A percentile compares a stretch with the other conserved stretches of the same genome.
Evolutionary conservation across 345 rosid species (phyloP).

Genomic region (Sisymbrium altissimum): DNA sequence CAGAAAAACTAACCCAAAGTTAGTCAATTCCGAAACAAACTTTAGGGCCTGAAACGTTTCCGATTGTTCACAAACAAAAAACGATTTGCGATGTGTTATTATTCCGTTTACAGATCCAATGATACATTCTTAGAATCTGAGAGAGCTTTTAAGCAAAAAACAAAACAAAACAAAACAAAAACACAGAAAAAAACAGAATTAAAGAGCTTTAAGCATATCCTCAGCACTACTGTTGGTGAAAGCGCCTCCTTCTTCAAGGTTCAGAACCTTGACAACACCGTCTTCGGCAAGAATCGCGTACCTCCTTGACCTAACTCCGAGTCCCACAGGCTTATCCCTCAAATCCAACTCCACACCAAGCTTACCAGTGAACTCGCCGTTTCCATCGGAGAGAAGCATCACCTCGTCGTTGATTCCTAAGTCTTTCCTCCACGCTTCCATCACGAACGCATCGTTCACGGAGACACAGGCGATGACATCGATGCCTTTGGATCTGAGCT

Average conservation of each 20-base stretch:
- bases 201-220: conserved; percentile 74
- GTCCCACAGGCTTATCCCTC: conserved; percentile 77
- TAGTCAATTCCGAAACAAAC: not conserved
- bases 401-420: conserved; percentile 70
- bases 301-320: conserved; percentile 80
- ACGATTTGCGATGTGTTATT: not conserved
- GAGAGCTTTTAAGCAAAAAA: not conserved
- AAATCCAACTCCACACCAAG: conserved; percentile 80
- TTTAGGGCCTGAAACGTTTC: not conserved
- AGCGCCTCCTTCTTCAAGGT: conserved; percentile 91
- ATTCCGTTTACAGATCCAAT: not conserved
- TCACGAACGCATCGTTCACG: conserved; percentile 92
- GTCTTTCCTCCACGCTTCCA: conserved; percentile 81
- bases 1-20: not conserved
- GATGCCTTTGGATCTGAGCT: conserved; percentile 80
- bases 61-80: not conserved
- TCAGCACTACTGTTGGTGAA: conserved; percentile 85
- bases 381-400: conserved; percentile 66
- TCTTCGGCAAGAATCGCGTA: conserved; percentile 79
- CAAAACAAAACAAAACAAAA: not conserved
- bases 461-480: conserved; percentile 84
- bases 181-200: not conserved
- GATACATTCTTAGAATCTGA: not conserved
- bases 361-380: conserved; percentile 70
- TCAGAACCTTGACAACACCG: conserved; percentile 78